Percentiles rank a stretch among this genome's conserved stretches.
phyloP scores from a whole-genome alignment of 2,329 filamentous ascomycete species.

The Dryadomyces sulphureus region DNA sequence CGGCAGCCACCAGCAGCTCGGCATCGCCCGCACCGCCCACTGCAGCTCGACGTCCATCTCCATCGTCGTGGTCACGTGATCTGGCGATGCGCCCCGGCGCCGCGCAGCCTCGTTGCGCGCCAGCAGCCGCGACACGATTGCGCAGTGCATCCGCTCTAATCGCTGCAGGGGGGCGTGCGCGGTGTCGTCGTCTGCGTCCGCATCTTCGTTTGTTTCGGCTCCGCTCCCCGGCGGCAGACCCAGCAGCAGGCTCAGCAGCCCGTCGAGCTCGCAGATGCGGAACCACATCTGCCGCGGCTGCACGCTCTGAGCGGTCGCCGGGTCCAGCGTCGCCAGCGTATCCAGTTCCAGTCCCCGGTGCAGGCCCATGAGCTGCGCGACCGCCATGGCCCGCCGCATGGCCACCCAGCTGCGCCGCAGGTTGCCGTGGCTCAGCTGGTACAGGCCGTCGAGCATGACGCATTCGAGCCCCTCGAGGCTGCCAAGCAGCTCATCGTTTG shows the following conservation, averaged over 20 bases:
- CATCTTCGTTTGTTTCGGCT: not conserved
- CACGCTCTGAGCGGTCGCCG: slow-evolving; percentile 23
- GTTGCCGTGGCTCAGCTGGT: slow-evolving; percentile 29
- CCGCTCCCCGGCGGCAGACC: slow-evolving; percentile 25
- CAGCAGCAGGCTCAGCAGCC: slow-evolving; percentile 31
- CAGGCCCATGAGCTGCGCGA: slow-evolving; percentile 8
- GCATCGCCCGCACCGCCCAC: slow-evolving; percentile 21
- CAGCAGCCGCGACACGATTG: slow-evolving; percentile 21
- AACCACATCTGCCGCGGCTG: slow-evolving; percentile 23
- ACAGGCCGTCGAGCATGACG: slow-evolving; percentile 30
- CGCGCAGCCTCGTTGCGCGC: slow-evolving; percentile 16
- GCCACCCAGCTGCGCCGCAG: slow-evolving; percentile 29
- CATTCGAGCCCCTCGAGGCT: slow-evolving; percentile 33
- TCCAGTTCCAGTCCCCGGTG: slow-evolving; percentile 9
- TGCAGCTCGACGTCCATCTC: slow-evolving; percentile 24
- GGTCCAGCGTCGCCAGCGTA: slow-evolving; percentile 32
- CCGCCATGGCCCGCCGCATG: slow-evolving; percentile 25
- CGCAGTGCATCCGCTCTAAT: slow-evolving; percentile 19
- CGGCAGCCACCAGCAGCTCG: slow-evolving; percentile 26
- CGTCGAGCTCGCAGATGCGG: slow-evolving; percentile 28
- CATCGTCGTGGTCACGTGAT: slow-evolving; percentile 16
- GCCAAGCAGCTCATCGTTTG: slow-evolving; percentile 27
- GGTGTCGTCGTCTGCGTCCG: not conserved
- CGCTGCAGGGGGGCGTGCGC: slow-evolving; percentile 9
- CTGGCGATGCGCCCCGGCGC: slow-evolving; percentile 4